Evolutionary conservation across 176 grass and related monocot genomes (phyloP).

Genomic region (Triticum monococcum): DNA sequence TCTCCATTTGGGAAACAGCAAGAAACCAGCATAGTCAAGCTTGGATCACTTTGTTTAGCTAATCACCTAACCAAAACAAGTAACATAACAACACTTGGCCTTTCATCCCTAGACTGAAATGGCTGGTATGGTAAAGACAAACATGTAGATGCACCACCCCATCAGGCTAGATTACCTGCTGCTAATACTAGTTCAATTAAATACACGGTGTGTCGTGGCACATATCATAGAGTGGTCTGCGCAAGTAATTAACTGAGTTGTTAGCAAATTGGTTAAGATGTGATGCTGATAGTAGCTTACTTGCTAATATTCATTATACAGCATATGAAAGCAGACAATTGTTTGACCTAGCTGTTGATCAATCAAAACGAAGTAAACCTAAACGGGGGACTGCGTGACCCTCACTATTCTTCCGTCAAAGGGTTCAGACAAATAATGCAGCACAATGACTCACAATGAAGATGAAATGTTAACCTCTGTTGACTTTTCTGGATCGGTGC

Average conservation of each 20-base stretch:
- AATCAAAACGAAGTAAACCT: constrained; percentile 36
- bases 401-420: constrained; percentile 28
- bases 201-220: constrained; percentile 12
- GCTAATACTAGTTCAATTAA: constrained; percentile 32
- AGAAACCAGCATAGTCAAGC: constrained; percentile 16
- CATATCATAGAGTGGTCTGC: constrained; percentile 10
- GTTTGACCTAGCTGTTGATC: constrained; percentile 46
- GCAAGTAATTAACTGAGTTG: constrained; percentile 39
- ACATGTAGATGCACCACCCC: constrained; percentile 24
- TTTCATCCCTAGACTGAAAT: not conserved
- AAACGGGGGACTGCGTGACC: constrained; percentile 28
- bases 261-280: constrained; percentile 43
- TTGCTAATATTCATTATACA: constrained; percentile 30
- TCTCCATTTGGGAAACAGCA: constrained; percentile 26
- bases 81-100: constrained; percentile 1
- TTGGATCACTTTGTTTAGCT: constrained; percentile 39
- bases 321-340: constrained; percentile 29
- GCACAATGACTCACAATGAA: constrained; percentile 3
- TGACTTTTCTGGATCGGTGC: constrained; percentile 34
- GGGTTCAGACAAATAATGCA: constrained; percentile 16
- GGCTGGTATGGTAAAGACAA: constrained; percentile 28
- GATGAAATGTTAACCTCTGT: constrained; percentile 26
- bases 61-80: constrained; percentile 19
- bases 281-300: constrained; percentile 50
- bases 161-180: constrained; percentile 37